Evolutionary conservation across 768 basidiomycete genomes (phyloP).

Genomic region (Nevesoporus exiguus): DNA sequence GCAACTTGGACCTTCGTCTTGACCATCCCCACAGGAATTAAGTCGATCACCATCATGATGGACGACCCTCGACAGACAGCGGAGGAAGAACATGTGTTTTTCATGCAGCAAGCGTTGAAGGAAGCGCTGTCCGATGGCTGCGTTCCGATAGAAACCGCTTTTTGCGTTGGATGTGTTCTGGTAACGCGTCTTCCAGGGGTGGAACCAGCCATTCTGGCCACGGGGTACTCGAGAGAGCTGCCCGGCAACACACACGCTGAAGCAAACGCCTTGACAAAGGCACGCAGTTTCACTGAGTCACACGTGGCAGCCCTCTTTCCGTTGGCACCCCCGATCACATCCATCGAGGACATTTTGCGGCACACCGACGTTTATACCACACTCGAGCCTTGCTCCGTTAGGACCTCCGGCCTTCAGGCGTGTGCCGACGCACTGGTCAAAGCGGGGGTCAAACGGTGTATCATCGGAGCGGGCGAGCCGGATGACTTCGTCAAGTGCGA

Average conservation of each 20-base stretch:
- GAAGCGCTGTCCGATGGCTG: slow-evolving; percentile 65
- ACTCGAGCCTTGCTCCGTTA: slow-evolving; percentile 90
- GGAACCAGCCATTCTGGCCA: slow-evolving; percentile 56
- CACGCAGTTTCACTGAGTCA: slow-evolving; percentile 40
- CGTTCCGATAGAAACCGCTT: slow-evolving; percentile 67
- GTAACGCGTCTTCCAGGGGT: slow-evolving; percentile 44
- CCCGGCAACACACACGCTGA: slow-evolving; percentile 97
- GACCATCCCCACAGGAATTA: background rate
- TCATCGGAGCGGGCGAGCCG: slow-evolving; percentile 88
- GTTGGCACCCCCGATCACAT: slow-evolving; percentile 25
- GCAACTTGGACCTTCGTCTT: too few relatives aligned
- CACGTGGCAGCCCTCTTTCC: slow-evolving; percentile 48
- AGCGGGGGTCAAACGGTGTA: slow-evolving; percentile 68
- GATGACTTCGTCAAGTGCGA: slow-evolving; percentile 93
- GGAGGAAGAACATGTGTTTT: slow-evolving; percentile 35
- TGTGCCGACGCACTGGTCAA: slow-evolving; percentile 83
- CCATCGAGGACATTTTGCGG: slow-evolving; percentile 49
- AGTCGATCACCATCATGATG: background rate
- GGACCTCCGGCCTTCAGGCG: slow-evolving; percentile 82
- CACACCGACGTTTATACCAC: slow-evolving; percentile 84
- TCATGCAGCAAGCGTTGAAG: slow-evolving; percentile 60
- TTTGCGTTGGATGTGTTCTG: slow-evolving; percentile 88
- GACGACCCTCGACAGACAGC: background rate
- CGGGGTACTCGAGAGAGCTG: slow-evolving; percentile 88
- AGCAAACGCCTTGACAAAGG: slow-evolving; percentile 85